Conservation (phyloP, 1,139 yeast species). For the Meyerozyma guilliermondii region DNA sequence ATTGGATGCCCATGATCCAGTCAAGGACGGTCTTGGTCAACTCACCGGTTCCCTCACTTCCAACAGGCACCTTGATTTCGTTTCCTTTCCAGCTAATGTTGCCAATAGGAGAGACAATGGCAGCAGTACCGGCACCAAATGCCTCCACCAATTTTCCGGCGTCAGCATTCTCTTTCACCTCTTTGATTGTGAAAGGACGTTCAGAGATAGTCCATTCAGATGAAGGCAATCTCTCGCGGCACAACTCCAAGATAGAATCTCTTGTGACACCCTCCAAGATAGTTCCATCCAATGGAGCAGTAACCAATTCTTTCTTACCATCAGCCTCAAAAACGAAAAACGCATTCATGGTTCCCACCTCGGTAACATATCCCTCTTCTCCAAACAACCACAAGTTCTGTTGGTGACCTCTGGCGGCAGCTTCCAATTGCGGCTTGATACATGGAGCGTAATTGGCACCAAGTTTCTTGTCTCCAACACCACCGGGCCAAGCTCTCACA, state of each 20-base stretch:
- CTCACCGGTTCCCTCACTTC: conserved; percentile 78
- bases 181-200: conserved; percentile 75
- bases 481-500: conserved; percentile 99
- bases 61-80: conserved; percentile 69
- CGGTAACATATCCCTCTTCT: conserved; percentile 82
- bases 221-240: conserved; percentile 66
- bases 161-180: conserved; percentile 69
- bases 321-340: conserved; percentile 75
- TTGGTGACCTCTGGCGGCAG: conserved; percentile 84
- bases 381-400: conserved; percentile 97
- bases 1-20: conserved; percentile 88
- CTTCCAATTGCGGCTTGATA: conserved; percentile 80
- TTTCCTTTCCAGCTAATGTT: conserved; percentile 76
- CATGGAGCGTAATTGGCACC: conserved; percentile 99
- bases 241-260: conserved; percentile 75
- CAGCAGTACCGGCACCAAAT: conserved; percentile 97
- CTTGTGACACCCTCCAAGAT: conserved; percentile 96
- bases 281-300: conserved; percentile 96
- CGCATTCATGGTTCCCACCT: conserved; percentile 96
- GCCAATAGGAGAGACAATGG: conserved; percentile 89
- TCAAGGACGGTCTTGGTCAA: conserved; percentile 68
- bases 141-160: conserved; percentile 89
- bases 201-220: conserved; percentile 77
- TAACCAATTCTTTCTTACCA: conserved; percentile 87
- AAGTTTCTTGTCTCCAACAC: conserved; percentile 90